Conservation (phyloP, 2,329 filamentous ascomycete genomes). For the Neonectria faginata region DNA sequence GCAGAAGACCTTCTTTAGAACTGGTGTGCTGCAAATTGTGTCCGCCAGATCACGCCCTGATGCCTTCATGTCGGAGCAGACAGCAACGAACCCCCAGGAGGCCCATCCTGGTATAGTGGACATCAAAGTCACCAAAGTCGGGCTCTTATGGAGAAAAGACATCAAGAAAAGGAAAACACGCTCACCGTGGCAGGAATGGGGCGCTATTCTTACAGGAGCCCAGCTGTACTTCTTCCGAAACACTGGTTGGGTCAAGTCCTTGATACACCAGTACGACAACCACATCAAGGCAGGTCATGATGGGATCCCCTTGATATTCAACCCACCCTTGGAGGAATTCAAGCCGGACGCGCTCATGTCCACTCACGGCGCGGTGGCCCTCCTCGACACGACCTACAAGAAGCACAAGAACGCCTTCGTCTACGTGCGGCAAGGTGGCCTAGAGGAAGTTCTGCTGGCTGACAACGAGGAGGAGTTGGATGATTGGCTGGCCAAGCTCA, state of each 20-base stretch:
- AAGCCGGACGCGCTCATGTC: slow-evolving; percentile 95
- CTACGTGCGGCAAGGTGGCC: slow-evolving; percentile 85
- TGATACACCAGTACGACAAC: slow-evolving; percentile 88
- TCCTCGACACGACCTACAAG: slow-evolving; percentile 88
- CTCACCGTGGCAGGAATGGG: slow-evolving; percentile 99
- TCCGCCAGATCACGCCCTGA: slow-evolving; percentile 93
- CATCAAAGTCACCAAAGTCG: slow-evolving; percentile 97
- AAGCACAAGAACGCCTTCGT: slow-evolving; percentile 97
- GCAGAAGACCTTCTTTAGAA: slow-evolving; percentile 90
- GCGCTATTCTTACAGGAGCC: slow-evolving; percentile 93
- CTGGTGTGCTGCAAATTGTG: slow-evolving; percentile 92
- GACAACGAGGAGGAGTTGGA: slow-evolving; percentile 93
- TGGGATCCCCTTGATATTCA: slow-evolving; percentile 85
- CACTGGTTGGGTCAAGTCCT: slow-evolving; percentile 87
- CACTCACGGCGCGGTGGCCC: slow-evolving; percentile 89
- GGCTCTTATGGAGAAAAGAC: slow-evolving; percentile 94
- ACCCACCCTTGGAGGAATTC: slow-evolving; percentile 89
- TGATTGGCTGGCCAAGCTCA: slow-evolving; percentile 95
- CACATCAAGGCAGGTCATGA: slow-evolving; percentile 83
- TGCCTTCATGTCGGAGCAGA: slow-evolving; percentile 92
- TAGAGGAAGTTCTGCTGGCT: slow-evolving; percentile 91
- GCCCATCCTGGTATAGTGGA: slow-evolving; percentile 94
- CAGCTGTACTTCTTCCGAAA: slow-evolving; percentile 98
- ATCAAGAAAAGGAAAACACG: slow-evolving; percentile 92
- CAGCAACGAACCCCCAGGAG: slow-evolving; percentile 84